phyloP scores from a whole-genome alignment of 2,329 filamentous ascomycete genomes.

The Verticillium isaacii region DNA sequence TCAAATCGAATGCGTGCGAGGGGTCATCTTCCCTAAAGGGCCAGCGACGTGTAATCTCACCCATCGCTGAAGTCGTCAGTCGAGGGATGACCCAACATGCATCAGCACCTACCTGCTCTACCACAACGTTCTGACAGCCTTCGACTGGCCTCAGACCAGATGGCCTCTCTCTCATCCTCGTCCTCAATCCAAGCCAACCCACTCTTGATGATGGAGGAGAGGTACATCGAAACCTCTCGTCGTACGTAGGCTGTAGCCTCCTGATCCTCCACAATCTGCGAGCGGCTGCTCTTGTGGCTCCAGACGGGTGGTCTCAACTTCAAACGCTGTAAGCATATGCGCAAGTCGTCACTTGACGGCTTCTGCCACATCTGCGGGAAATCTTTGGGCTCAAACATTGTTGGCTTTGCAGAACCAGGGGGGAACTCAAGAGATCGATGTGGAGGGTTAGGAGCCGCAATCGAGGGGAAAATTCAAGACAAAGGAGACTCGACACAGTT shows the following conservation, averaged over 20 bases:
- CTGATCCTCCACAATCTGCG: slow-evolving; percentile 35
- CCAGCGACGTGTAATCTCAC: slow-evolving; percentile 51
- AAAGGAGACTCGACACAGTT: background rate
- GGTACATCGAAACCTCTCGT: slow-evolving; percentile 57
- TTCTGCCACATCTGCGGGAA: slow-evolving; percentile 80
- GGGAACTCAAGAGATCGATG: background rate
- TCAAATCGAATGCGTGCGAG: slow-evolving; percentile 52
- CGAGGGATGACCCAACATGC: background rate
- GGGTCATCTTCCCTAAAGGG: slow-evolving; percentile 34
- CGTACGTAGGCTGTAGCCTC: slow-evolving; percentile 37
- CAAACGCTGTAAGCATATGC: slow-evolving; percentile 62
- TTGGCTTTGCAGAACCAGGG: background rate
- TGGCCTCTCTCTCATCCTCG: slow-evolving; percentile 58
- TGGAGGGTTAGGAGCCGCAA: background rate
- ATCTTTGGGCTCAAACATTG: slow-evolving; percentile 43
- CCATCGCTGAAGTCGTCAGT: slow-evolving; percentile 39
- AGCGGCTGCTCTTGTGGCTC: slow-evolving; percentile 42
- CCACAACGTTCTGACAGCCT: slow-evolving; percentile 84
- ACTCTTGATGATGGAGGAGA: slow-evolving; percentile 65
- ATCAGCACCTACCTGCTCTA: slow-evolving; percentile 48
- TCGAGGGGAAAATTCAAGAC: background rate
- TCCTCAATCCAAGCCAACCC: slow-evolving; percentile 63
- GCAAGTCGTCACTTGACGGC: slow-evolving; percentile 60
- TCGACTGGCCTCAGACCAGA: slow-evolving; percentile 77
- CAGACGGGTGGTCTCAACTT: slow-evolving; percentile 64